A percentile compares a stretch with the other conserved stretches of the same genome.
Evolutionary conservation across 2,329 filamentous ascomycete genomes (phyloP).

Genomic region (Hypoxylon sp.): DNA sequence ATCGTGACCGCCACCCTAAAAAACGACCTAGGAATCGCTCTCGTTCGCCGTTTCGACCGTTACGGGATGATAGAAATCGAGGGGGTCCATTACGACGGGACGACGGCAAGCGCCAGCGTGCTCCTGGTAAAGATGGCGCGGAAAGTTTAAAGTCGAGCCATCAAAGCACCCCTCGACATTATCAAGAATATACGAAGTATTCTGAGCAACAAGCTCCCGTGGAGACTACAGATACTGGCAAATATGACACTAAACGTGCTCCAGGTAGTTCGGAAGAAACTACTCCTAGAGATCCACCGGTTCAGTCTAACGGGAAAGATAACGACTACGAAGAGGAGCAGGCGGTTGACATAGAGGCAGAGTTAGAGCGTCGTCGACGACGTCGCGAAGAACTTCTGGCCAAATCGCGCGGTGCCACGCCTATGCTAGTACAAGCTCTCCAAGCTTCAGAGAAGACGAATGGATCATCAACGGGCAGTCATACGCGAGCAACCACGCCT

Average conservation of each 20-base stretch:
- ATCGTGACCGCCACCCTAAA: slow-evolving; percentile 59
- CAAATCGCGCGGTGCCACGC: slow-evolving; percentile 81
- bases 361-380: slow-evolving; percentile 87
- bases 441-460: slow-evolving; percentile 71
- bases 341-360: slow-evolving; percentile 81
- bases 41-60: slow-evolving; percentile 50
- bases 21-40: slow-evolving; percentile 66
- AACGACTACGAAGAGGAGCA: slow-evolving; percentile 67
- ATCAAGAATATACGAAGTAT: slow-evolving; percentile 70
- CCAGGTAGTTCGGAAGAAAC: slow-evolving; percentile 68
- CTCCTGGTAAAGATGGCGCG: slow-evolving; percentile 50
- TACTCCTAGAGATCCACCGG: slow-evolving; percentile 37
- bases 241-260: slow-evolving; percentile 76
- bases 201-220: slow-evolving; percentile 71
- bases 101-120: slow-evolving; percentile 45
- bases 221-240: slow-evolving; percentile 70
- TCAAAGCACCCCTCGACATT: slow-evolving; percentile 61
- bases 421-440: slow-evolving; percentile 81
- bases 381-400: slow-evolving; percentile 87
- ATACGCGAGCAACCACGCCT: slow-evolving; percentile 61
- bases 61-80: slow-evolving; percentile 49
- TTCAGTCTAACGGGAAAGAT: slow-evolving; percentile 54
- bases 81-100: slow-evolving; percentile 45
- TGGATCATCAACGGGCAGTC: slow-evolving; percentile 64
- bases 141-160: slow-evolving; percentile 60